Percentiles rank a stretch among this genome's conserved stretches.
Evolutionary conservation across 257 asterid species (phyloP).

Genomic region (Ehretia macrophylla): DNA sequence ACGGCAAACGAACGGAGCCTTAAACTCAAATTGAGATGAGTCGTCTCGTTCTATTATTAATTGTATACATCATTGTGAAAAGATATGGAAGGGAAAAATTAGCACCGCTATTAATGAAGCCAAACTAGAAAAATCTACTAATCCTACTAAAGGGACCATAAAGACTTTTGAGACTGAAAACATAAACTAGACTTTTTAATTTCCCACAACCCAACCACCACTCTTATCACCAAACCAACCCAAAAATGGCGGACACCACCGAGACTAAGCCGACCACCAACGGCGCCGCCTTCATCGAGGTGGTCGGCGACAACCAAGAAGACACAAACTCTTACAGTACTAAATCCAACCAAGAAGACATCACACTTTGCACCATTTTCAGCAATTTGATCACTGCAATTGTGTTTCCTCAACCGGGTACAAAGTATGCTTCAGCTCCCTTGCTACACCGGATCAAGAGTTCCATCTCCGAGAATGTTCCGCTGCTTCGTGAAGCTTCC

Average conservation of each 20-base stretch:
- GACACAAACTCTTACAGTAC: neutral
- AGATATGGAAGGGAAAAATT: too few species aligned
- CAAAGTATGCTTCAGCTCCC: slow-evolving; percentile 18
- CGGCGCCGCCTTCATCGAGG: slow-evolving; percentile 23
- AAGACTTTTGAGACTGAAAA: too few species aligned
- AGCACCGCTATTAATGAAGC: too few species aligned
- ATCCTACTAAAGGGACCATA: too few species aligned
- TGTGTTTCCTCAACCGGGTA: slow-evolving; percentile 31
- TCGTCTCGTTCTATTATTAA: too few species aligned
- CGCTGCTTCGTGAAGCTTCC: slow-evolving; percentile 64
- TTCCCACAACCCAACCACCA: too few species aligned
- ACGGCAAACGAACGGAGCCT: too few species aligned
- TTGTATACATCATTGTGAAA: too few species aligned
- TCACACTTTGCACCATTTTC: slow-evolving; percentile 46
- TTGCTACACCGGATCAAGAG: slow-evolving; percentile 44
- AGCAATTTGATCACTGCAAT: slow-evolving; percentile 45
- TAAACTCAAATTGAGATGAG: too few species aligned
- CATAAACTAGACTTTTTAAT: too few species aligned
- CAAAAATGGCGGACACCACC: neutral
- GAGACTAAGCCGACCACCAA: slow-evolving; percentile 14
- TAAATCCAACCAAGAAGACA: slow-evolving; percentile 7
- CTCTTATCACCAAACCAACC: too few species aligned
- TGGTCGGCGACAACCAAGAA: slow-evolving; percentile 11
- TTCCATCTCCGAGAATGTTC: slow-evolving; percentile 44
- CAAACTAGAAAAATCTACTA: too few species aligned